Evolutionary conservation across 306 rosid genomes (phyloP), one percentile per base, ranked within the genome.

Genomic region (Prunus padus): DNA sequence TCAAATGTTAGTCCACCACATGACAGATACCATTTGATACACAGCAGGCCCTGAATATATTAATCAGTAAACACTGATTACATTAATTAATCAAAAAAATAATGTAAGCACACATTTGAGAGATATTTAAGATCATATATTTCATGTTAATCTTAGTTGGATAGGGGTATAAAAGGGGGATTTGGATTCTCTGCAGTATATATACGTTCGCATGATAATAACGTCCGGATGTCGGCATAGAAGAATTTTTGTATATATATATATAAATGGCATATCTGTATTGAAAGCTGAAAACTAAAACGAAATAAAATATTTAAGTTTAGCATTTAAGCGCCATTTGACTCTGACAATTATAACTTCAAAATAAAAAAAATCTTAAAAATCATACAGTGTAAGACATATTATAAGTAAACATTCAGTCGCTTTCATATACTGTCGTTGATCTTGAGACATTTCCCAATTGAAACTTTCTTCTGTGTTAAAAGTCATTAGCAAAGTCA

Each of bases 1-100:
- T 65, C 82, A 77, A 71, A 77, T 57, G 69, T 71, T 79, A 82
- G 77, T 80, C 82, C 77, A 67, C 83, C 85, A 85, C 76, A 52
- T 19, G 59, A 72, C 82, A 5, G 84, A 81, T 63, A 61, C 78
- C 46, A 66, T 72, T 20, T 69, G 77, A 50, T 59, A 59, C 31
- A 59, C 19, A 80, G 69, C 67, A 79, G 69, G 80, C 75, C 68
- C 68, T 30, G 42, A 59, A 59, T 25, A 55, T 55, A 47, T 37
- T 37, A 47, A 15, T 13, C 14, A 20, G 7, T 25, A 25, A 25
- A 2, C 16, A 59, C 13, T 26, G 64, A 12, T 15, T 25, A 25
- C 31, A 23, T 9, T 4, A 11, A 14, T 59, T 55, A 55, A 55
- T 3, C 25, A 20, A n/a, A n/a, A 20, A 55, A n/a, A 0, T 8